Base-by-base conservation (phyloP, 164 flowering plant species). In the Protea cynaroides region DNA sequence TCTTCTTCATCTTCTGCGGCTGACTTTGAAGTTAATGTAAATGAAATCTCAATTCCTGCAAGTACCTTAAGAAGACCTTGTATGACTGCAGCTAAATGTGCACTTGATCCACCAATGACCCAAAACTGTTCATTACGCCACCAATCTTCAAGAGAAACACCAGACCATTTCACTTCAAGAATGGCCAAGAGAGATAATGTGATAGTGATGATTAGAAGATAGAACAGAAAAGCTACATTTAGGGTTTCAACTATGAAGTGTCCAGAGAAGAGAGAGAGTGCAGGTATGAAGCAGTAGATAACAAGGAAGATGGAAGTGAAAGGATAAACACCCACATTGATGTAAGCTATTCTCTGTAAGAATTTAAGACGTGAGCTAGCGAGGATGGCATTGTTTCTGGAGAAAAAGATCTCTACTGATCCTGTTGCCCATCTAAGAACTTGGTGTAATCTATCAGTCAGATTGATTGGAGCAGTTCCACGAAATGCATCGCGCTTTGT, bases 341-440 rank as follows among this genome's bases (percentile, higher is more conserved):
- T 78, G 76, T 88, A 86, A 4, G 92, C 92, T 1, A 89, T 40
- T 0, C 96, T 75, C 46, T 89, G 96, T 0, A 89, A 75, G 68
- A 89, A 74, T 58, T 86, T 89, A 53, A 86, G 80, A 14, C 90
- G 81, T 8, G 75, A 67, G 66, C 77, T 83, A 18, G 80, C 96
- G 1, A 89, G 72, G 36, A 86, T 2, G 10, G 92, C 83, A 25
- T 89, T 89, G 82, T 89, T 89, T 15, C 82, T 71, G 8, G 91
- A 88, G 81, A 81, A 88, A 75, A 84, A 88, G 64, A 88, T 88
- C 67, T 88, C 95, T 11, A 88, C 86, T 1, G 95, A 88, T 17
- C 95, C 95, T 0, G 95, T 88, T 3, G 95, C 95, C 95, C 91
- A 88, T 19, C 95, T 77, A 13, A 88, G 95, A n/a, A n/a, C n/a